Conservation (phyloP, 2,329 filamentous ascomycete species). For the Lachnellula arida region DNA sequence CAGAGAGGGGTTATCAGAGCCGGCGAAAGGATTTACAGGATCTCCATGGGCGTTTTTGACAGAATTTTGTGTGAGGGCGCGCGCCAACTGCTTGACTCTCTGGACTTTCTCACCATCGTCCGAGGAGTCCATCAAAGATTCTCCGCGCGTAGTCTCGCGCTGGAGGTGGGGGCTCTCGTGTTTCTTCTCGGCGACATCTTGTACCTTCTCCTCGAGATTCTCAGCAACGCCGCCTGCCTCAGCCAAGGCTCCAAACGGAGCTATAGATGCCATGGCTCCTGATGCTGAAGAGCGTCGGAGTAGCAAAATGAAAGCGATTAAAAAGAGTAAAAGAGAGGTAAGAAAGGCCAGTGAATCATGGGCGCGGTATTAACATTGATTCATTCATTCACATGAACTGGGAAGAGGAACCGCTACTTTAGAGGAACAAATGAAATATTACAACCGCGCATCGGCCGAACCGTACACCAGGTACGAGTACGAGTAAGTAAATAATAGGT, state of each 20-base stretch:
- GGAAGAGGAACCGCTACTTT: too few species aligned
- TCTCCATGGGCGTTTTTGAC: constrained; percentile 20
- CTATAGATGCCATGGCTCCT: constrained; percentile 11
- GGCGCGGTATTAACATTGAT: neutral
- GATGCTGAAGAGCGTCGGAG: neutral
- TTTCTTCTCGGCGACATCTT: neutral
- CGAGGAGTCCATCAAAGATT: constrained; percentile 12
- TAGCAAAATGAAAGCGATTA: neutral
- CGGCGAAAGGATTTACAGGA: constrained; percentile 47
- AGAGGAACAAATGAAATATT: too few species aligned
- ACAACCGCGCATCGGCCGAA: too few species aligned
- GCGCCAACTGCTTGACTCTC: constrained; percentile 14
- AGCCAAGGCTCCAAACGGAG: constrained; percentile 10
- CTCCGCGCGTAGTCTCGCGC: constrained; percentile 4
- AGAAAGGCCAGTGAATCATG: neutral
- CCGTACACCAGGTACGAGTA: too few species aligned
- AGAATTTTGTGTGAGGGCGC: constrained; percentile 24
- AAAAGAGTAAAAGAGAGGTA: neutral
- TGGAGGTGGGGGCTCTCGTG: neutral
- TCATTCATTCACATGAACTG: too few species aligned
- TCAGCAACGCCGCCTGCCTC: constrained; percentile 5
- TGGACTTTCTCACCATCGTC: constrained; percentile 22
- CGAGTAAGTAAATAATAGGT: too few species aligned
- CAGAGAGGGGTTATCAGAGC: constrained; percentile 44
- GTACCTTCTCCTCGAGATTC: neutral